Evolutionary conservation across 768 basidiomycete species (phyloP).

Genomic region (Agaricus subrufescens): DNA sequence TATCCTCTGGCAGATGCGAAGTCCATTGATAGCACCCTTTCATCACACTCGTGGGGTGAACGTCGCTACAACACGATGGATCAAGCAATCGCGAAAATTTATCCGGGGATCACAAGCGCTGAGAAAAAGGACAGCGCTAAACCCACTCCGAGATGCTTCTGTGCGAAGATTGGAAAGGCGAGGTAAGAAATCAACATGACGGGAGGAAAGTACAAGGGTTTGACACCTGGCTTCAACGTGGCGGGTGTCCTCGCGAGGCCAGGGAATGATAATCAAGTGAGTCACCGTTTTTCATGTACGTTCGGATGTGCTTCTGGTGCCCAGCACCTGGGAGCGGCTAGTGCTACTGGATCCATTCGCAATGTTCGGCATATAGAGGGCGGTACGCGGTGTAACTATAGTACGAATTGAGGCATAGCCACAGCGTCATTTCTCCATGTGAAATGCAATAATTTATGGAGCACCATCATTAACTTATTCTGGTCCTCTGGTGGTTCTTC

Average conservation of each 20-base stretch:
- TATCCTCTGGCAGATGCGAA: neutral
- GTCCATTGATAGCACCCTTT: neutral
- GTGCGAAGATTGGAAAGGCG: neutral
- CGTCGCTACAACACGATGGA: constrained; percentile 1
- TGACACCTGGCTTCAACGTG: neutral
- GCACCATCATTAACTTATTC: too few relatives aligned
- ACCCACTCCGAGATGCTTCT: neutral
- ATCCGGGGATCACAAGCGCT: neutral
- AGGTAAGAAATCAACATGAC: neutral
- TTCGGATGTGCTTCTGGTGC: neutral
- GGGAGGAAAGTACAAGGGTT: neutral
- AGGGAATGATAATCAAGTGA: neutral
- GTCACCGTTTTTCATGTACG: neutral
- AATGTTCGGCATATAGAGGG: neutral
- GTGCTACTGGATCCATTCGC: neutral
- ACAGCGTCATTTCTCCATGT: neutral
- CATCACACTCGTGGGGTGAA: neutral
- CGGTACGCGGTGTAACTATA: neutral
- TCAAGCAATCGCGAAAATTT: constrained; percentile 2
- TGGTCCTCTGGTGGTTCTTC: too few relatives aligned
- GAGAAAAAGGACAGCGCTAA: neutral
- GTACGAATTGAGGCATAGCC: neutral
- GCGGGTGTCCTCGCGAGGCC: neutral
- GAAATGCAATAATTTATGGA: too few relatives aligned
- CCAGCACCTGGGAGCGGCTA: constrained; percentile 4